phyloP scores from a whole-genome alignment of 805 yeast genomes.

The Lipomyces spencermartinsiae region DNA sequence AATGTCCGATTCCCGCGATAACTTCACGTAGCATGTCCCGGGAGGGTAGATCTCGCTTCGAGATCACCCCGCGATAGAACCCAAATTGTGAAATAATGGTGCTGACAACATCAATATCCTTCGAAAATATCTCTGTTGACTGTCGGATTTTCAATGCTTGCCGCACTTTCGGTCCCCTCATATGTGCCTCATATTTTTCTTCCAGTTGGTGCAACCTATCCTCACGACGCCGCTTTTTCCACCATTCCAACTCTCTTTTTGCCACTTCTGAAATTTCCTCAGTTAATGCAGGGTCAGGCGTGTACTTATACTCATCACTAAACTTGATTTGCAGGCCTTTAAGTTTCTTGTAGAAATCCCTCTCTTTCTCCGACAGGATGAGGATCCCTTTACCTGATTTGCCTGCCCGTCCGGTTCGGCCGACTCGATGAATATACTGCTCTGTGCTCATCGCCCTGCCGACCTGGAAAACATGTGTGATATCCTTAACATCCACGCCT shows the following conservation, averaged over 20 bases:
- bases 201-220: background rate
- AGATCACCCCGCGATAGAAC: background rate
- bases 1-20: background rate
- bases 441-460: slow-evolving; percentile 76
- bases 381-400: slow-evolving; percentile 72
- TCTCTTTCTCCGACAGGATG: slow-evolving; percentile 63
- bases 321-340: slow-evolving; percentile 41
- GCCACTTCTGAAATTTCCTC: slow-evolving; percentile 10
- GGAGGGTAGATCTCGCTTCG: background rate
- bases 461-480: slow-evolving; percentile 82
- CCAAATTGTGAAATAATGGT: slow-evolving; percentile 7
- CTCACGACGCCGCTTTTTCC: background rate
- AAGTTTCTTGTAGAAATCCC: slow-evolving; percentile 59
- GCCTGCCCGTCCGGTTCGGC: slow-evolving; percentile 96
- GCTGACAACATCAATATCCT: background rate
- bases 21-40: background rate
- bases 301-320: slow-evolving; percentile 15
- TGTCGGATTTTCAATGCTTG: background rate
- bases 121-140: background rate
- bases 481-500: slow-evolving; percentile 93
- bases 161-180: background rate
- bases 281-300: slow-evolving; percentile 14
- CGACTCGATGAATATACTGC: slow-evolving; percentile 91
- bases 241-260: background rate
- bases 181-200: background rate